These are phyloP conservation scores for Claviceps fusiformis DNA, from an alignment of 2,329 filamentous ascomycete species.

Conservation along the genomic window DNA sequence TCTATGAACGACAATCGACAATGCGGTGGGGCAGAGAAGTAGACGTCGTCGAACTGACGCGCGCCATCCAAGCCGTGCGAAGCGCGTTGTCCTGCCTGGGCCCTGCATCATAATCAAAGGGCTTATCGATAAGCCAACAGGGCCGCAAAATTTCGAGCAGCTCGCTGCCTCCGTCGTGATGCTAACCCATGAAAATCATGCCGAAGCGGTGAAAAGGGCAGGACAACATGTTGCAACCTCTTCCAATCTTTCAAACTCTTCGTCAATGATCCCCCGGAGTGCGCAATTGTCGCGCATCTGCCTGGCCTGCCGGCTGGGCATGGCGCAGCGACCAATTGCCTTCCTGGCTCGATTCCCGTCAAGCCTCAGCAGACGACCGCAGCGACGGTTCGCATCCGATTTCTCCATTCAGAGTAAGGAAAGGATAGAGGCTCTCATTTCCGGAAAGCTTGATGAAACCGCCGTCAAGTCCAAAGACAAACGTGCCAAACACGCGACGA, in stretches of 20 bases:
- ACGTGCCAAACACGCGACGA: not conserved
- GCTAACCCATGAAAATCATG: not conserved
- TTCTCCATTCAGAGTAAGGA: slow-evolving; percentile 10
- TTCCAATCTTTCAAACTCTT: not conserved
- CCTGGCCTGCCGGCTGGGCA: slow-evolving; percentile 19
- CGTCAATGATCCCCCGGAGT: slow-evolving; percentile 23
- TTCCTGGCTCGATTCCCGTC: slow-evolving; percentile 3
- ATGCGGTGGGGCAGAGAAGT: too few species aligned
- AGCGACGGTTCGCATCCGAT: slow-evolving; percentile 14
- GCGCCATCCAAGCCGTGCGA: not conserved
- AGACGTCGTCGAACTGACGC: too few species aligned
- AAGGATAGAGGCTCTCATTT: slow-evolving; percentile 15
- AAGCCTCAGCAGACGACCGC: slow-evolving; percentile 3
- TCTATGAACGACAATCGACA: too few species aligned
- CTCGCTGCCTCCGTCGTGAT: not conserved
- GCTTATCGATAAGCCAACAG: slow-evolving; percentile 6
- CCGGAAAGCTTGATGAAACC: slow-evolving; percentile 1
- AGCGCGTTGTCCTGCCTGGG: not conserved
- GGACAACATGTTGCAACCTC: not conserved
- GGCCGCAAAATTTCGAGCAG: slow-evolving; percentile 3
- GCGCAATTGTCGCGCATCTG: slow-evolving; percentile 20
- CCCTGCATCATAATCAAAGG: not conserved
- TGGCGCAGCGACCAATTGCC: slow-evolving; percentile 12
- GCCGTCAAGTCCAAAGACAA: not conserved
- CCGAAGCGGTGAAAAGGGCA: not conserved